These are phyloP conservation scores for Medicago arabica DNA, from an alignment of 306 rosid genomes.

Conservation along the genomic window DNA sequence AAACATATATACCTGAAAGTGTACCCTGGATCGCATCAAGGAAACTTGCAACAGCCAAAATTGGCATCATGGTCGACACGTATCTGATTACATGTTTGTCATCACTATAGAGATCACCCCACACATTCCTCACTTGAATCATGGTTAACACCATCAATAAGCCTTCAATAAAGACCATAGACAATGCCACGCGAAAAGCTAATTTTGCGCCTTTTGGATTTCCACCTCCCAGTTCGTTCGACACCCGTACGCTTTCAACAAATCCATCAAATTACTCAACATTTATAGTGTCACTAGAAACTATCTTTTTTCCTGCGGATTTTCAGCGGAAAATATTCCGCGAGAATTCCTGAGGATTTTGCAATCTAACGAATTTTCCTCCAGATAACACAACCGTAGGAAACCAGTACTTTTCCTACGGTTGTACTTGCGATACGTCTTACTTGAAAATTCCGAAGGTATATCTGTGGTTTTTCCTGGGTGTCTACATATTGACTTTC, in stretches of 20 bases:
- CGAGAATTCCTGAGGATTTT: too few relatives aligned
- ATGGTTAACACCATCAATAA: slow-evolving; percentile 43
- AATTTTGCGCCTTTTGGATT: slow-evolving; percentile 36
- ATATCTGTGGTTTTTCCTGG: too few relatives aligned
- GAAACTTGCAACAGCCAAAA: slow-evolving; percentile 44
- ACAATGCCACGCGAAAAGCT: slow-evolving; percentile 42
- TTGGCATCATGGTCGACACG: slow-evolving; percentile 50
- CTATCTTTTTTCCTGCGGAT: too few relatives aligned
- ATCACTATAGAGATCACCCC: slow-evolving; percentile 71
- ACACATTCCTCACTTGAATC: slow-evolving; percentile 55
- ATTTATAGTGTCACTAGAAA: too few relatives aligned
- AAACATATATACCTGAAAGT: slow-evolving; percentile 40
- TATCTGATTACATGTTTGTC: slow-evolving; percentile 60
- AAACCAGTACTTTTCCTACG: too few relatives aligned
- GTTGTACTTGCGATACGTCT: too few relatives aligned
- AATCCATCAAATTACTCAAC: too few relatives aligned
- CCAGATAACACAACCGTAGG: too few relatives aligned
- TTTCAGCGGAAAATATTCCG: too few relatives aligned
- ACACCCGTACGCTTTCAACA: slow-evolving; percentile 47
- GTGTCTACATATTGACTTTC: too few relatives aligned
- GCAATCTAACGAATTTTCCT: too few relatives aligned
- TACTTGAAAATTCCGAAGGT: too few relatives aligned
- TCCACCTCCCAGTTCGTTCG: slow-evolving; percentile 50
- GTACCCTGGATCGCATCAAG: slow-evolving; percentile 46
- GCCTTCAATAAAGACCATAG: slow-evolving; percentile 33